Evolutionary conservation across 768 basidiomycete species (phyloP), one percentile per base, ranked within the genome.

Genomic region (Russula virescens): DNA sequence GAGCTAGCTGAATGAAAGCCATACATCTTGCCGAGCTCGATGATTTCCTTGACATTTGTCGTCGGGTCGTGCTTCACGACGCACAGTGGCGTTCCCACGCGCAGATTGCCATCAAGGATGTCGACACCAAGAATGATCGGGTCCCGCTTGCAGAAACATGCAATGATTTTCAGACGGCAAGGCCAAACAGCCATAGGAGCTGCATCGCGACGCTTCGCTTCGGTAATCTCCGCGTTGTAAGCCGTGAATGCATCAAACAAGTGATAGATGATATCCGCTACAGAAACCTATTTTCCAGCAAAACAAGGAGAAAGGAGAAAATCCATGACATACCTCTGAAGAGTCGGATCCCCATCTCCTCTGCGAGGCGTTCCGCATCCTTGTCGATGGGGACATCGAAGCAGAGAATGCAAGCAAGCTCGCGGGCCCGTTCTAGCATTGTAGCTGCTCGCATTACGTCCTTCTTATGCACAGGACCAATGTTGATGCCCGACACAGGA

Each of bases 191-290:
- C 97, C 71, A 91, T 89, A 11, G 93, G 94, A 0, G 95, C 93
- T 2, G 95, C 93, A 71, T 94, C 95, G 67, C 78, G 83, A 43
- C 91, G 83, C 75, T 94, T 95, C n/a, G 91, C 92, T 73, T 97
- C 96, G 61, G 81, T 80, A 58, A 98, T 94, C 75, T 93, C 91
- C 63, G 82, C 81, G 71, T 96, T 96, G 75, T 98, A 98, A 1
- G 87, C 90, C 47, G 86, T 97, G 79, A 98, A 98, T 18, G 93
- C 84, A 71, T 98, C 95, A 72, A 98, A 98, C 49, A 99, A 77
- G 73, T 98, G 96, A 75, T 99, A 99, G 69, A 99, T 98, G 72
- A 98, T 98, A 74, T 97, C 94, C 65, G 96, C 96, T 98, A 72
- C 28, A 42, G 55, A 42, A 8, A 11, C 9, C 8, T 43, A 61